Evolutionary conservation across 75 land plant species (phyloP).

Genomic region (Isoetes taiwanensis): DNA sequence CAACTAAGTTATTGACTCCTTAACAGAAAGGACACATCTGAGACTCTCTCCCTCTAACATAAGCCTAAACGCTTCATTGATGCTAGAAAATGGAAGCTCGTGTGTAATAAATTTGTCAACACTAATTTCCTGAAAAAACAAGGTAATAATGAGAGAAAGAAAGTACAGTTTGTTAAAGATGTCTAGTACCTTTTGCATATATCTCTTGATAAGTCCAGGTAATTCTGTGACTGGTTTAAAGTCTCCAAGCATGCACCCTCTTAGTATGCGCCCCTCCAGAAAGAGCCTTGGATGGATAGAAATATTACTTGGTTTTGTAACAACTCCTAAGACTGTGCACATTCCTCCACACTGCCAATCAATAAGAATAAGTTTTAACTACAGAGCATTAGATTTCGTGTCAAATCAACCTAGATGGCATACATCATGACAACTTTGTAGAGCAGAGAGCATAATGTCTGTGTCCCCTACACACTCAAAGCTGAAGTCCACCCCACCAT

Average conservation of each 20-base stretch:
- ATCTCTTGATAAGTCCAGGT: not conserved
- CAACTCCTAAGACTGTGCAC: not conserved
- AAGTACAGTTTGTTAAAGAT: too few relatives aligned
- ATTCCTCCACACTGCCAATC: not conserved
- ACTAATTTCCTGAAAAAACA: not conserved
- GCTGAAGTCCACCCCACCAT: not conserved
- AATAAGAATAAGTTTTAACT: not conserved
- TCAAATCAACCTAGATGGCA: too few relatives aligned
- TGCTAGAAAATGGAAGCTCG: conserved; percentile 2
- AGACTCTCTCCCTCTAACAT: conserved; percentile 4
- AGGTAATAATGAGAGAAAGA: too few relatives aligned
- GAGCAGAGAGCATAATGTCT: not conserved
- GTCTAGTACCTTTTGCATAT: not conserved
- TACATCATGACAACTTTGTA: conserved; percentile 8
- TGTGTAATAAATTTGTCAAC: conserved; percentile 11
- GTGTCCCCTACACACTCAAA: conserved; percentile 3
- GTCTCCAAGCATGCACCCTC: conserved; percentile 1
- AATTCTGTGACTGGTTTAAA: not conserved
- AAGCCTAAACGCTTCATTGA: conserved; percentile 8
- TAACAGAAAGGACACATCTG: conserved; percentile 15
- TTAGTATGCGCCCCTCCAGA: not conserved
- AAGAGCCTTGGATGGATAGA: not conserved
- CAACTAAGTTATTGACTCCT: too few relatives aligned
- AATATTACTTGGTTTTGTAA: not conserved
- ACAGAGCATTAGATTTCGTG: not conserved